A percentile compares a stretch with the other conserved stretches of the same genome.
phyloP scores from a whole-genome alignment of 2,329 filamentous ascomycete species.

The Capronia epimyces region DNA sequence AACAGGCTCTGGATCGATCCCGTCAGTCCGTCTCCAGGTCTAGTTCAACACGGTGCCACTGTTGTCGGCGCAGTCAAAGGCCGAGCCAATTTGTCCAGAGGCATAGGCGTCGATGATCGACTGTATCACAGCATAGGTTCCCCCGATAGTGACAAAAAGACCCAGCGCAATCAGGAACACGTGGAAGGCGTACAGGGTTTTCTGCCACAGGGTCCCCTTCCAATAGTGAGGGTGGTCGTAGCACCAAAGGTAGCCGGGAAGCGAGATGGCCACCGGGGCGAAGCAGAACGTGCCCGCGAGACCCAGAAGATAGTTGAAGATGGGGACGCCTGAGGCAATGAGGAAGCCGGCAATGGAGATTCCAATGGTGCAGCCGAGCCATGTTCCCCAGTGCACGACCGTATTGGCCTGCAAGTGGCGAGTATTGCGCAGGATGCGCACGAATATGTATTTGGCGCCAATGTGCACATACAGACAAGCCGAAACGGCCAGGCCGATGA shows the following conservation, averaged over 20 bases:
- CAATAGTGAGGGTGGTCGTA: slow-evolving; percentile 44
- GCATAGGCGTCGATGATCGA: slow-evolving; percentile 3
- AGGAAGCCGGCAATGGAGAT: slow-evolving; percentile 37
- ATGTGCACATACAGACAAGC: slow-evolving; percentile 16
- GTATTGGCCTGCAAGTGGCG: slow-evolving; percentile 50
- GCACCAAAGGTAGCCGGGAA: slow-evolving; percentile 50
- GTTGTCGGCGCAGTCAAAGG: slow-evolving; percentile 10
- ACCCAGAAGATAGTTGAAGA: slow-evolving; percentile 51
- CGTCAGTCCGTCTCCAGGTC: too few species aligned
- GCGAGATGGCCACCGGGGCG: slow-evolving; percentile 46
- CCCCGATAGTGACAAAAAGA: slow-evolving; percentile 45
- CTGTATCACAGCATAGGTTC: slow-evolving; percentile 32
- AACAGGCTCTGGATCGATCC: too few species aligned
- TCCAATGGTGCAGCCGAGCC: slow-evolving; percentile 43
- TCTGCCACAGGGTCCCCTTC: slow-evolving; percentile 34
- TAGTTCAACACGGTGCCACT: slow-evolving; percentile 4
- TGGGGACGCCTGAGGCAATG: slow-evolving; percentile 48
- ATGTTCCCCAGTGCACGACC: slow-evolving; percentile 48
- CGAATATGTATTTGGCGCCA: slow-evolving; percentile 53
- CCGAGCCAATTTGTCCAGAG: slow-evolving; percentile 1
- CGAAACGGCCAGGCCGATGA: slow-evolving; percentile 34
- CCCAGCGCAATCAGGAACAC: slow-evolving; percentile 42
- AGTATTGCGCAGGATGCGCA: slow-evolving; percentile 50
- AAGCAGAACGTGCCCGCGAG: slow-evolving; percentile 49
- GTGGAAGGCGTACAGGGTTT: slow-evolving; percentile 40